Evolutionary conservation across 768 basidiomycete species (phyloP), one percentile per base, ranked within the genome.

Genomic region (Leccinum olivaceopallidum): DNA sequence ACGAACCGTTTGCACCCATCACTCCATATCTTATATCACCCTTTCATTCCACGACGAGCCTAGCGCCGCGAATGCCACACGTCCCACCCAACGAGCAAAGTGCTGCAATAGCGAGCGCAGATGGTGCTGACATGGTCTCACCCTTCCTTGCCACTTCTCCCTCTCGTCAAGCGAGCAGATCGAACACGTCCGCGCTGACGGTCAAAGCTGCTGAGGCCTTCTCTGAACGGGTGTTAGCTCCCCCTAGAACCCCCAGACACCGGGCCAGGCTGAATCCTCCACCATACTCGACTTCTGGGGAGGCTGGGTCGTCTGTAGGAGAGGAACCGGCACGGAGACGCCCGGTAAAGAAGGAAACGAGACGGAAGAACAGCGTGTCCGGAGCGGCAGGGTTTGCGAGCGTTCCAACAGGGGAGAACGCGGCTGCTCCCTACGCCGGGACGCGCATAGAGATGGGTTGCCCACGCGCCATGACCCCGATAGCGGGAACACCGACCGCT

Each of bases 181-280:
- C 56, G 3, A 47, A 26, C n/a, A 42, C 34, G 2, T 16, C 50
- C 12, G 20, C 24, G 9, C 28, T 48, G 18, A 48, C 34, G 5
- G 10, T 48, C 3, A 69, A 62, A 16, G 51, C 52, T 5, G 42
- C 60, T 1, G 60, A 68, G 30, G 62, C 47, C 5, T 20, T 9
- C 10, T 34, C 58, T 6, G 63, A 63, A 51, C 55, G 50, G 2
- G 54, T 30, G 3, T n/a, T 26, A 22, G 30, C 62, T 30, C 39
- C 63, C 0, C 42, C 63, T 18, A n/a, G 9, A n/a, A 9, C n/a
- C 42, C 42, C 9, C 5, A 58, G 50, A 32, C 63, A 34, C 36
- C 65, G 68, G 9, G 26, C 34, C 10, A 64, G 72, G 2, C 49
- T 73, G 58, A 73, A 73, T 47, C 72, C 73, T 16, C 72, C 73